phyloP scores from a whole-genome alignment of 2,329 filamentous ascomycete species.

The Microsporum canis region DNA sequence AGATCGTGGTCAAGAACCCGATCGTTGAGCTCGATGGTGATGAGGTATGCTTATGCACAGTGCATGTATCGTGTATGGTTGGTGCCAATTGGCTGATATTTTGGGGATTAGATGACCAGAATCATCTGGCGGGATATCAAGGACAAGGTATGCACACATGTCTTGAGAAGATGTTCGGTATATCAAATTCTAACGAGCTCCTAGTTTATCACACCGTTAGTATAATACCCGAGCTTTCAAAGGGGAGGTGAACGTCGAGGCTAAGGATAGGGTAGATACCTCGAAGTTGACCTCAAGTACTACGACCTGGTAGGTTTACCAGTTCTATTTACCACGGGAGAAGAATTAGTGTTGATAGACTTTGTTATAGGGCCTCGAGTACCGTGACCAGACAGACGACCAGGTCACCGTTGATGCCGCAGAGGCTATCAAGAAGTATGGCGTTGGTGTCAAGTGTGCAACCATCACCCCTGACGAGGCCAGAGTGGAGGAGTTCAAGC shows the following conservation, averaged over 20 bases:
- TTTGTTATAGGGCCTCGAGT: slow-evolving; percentile 57
- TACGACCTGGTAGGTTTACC: slow-evolving; percentile 56
- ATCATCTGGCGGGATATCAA: slow-evolving; percentile 99
- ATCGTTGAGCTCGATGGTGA: slow-evolving; percentile 93
- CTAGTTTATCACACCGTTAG: slow-evolving; percentile 70
- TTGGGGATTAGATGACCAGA: slow-evolving; percentile 65
- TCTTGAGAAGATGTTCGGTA: slow-evolving; percentile 8
- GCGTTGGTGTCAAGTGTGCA: slow-evolving; percentile 96
- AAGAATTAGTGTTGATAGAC: slow-evolving; percentile 8
- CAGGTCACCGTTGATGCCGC: slow-evolving; percentile 91
- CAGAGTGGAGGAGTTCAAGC: slow-evolving; percentile 92
- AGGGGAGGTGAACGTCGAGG: not conserved
- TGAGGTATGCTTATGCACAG: slow-evolving; percentile 35
- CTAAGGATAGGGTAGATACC: slow-evolving; percentile 44
- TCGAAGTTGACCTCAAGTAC: slow-evolving; percentile 97
- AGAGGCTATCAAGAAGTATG: slow-evolving; percentile 98
- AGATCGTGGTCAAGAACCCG: slow-evolving; percentile 99
- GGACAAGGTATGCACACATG: slow-evolving; percentile 54
- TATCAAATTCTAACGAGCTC: slow-evolving; percentile 4
- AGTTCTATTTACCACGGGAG: not conserved
- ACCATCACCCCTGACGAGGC: slow-evolving; percentile 98
- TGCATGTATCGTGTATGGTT: slow-evolving; percentile 10
- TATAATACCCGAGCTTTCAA: not conserved
- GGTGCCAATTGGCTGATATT: slow-evolving; percentile 9
- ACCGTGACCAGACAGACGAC: slow-evolving; percentile 92